phyloP scores from a whole-genome alignment of 148 eudicot species.

The Spergularia marina region DNA sequence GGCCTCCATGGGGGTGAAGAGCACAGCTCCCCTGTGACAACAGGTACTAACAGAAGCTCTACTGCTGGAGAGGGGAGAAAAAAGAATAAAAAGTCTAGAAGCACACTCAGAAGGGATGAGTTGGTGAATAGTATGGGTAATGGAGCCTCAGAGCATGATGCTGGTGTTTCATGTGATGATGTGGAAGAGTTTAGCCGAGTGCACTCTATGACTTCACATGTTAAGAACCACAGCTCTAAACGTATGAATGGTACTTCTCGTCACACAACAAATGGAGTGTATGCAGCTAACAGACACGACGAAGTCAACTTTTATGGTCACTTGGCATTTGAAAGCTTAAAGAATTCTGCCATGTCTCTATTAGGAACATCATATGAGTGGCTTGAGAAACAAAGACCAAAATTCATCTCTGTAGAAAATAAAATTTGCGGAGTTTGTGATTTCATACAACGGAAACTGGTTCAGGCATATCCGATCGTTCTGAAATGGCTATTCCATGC shows the following conservation, averaged over 20 bases:
- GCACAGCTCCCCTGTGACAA: conserved; percentile 27
- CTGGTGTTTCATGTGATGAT: conserved; percentile 23
- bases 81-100: conserved; percentile 47
- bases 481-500: conserved; percentile 62
- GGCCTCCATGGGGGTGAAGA: conserved; percentile 41
- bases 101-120: conserved; percentile 36
- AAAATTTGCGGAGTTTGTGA: conserved; percentile 38
- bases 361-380: conserved; percentile 51
- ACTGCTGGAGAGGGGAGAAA: conserved; percentile 48
- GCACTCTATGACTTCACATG: conserved; percentile 29
- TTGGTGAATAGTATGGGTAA: conserved; percentile 24
- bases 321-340: conserved; percentile 39
- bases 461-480: conserved; percentile 62
- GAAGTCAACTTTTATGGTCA: conserved; percentile 34
- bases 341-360: conserved; percentile 38
- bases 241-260: conserved; percentile 28
- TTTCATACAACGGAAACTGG: conserved; percentile 44
- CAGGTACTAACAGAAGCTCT: conserved; percentile 27
- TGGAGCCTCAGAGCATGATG: conserved; percentile 30
- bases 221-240: conserved; percentile 23
- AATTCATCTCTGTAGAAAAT: conserved; percentile 32
- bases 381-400: conserved; percentile 63
- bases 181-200: conserved; percentile 35
- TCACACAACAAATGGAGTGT: conserved; percentile 29
- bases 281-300: conserved; percentile 33